phyloP scores from a whole-genome alignment of 352 stramenopile species.

The Phytophthora palmivora region DNA sequence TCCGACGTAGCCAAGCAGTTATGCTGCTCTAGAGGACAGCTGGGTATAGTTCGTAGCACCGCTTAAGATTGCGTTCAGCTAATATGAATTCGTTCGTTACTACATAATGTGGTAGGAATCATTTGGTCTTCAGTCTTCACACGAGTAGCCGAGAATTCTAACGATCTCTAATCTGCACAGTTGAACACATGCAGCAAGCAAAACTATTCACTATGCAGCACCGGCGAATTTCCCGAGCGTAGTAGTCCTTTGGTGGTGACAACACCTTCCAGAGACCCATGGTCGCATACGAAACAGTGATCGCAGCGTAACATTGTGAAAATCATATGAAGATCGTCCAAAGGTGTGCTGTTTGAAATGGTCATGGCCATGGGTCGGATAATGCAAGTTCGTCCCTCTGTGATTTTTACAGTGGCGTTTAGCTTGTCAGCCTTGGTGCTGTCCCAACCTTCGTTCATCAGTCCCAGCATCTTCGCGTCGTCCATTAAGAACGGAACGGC shows the following conservation, averaged over 20 bases:
- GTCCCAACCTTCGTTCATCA: slow-evolving; percentile 81
- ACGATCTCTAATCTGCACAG: too few relatives aligned
- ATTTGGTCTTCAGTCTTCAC: too few relatives aligned
- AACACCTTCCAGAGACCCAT: slow-evolving; percentile 82
- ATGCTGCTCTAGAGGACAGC: slow-evolving; percentile 56
- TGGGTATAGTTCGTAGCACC: neutral
- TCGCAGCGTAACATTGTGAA: slow-evolving; percentile 92
- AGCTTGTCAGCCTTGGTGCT: slow-evolving; percentile 66
- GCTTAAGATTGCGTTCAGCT: slow-evolving; percentile 8
- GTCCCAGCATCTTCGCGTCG: slow-evolving; percentile 77
- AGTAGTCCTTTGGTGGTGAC: slow-evolving; percentile 85
- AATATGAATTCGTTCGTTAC: slow-evolving; percentile 25
- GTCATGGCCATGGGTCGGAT: slow-evolving; percentile 86
- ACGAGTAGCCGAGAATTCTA: too few relatives aligned
- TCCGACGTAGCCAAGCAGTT: slow-evolving; percentile 69
- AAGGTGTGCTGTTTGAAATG: slow-evolving; percentile 77
- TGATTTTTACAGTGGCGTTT: slow-evolving; percentile 71
- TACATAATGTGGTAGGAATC: too few relatives aligned
- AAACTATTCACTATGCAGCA: slow-evolving; percentile 12
- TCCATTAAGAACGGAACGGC: slow-evolving; percentile 84
- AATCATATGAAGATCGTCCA: slow-evolving; percentile 91
- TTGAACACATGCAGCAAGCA: neutral
- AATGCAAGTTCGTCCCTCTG: slow-evolving; percentile 58
- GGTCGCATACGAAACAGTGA: slow-evolving; percentile 89
- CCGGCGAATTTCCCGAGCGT: slow-evolving; percentile 41